phyloP scores from a whole-genome alignment of 805 yeast species.

The Wickerhamomyces silvicola region DNA sequence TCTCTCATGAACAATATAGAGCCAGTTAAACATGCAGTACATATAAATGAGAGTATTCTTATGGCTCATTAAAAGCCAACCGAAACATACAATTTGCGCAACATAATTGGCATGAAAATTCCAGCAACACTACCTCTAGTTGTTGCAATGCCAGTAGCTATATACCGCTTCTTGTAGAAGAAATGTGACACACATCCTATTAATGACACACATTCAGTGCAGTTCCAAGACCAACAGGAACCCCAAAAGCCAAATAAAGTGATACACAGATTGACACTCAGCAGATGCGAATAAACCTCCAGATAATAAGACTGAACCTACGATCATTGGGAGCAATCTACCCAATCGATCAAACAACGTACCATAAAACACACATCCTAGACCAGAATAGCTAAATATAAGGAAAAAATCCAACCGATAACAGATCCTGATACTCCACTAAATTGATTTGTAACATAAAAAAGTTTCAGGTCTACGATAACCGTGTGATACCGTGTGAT shows the following conservation, averaged over 20 bases:
- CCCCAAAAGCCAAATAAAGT: constrained; percentile 56
- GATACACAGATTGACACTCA: constrained; percentile 45
- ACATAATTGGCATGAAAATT: constrained; percentile 46
- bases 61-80: constrained; percentile 60
- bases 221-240: constrained; percentile 52
- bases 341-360: constrained; percentile 62
- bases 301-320: constrained; percentile 40
- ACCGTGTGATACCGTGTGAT: no score
- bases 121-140: constrained; percentile 58
- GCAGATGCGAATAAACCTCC: constrained; percentile 54
- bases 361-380: constrained; percentile 50
- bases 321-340: constrained; percentile 35
- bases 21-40: constrained; percentile 30
- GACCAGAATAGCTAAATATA: constrained; percentile 46
- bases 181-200: constrained; percentile 61
- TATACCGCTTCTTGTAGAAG: constrained; percentile 54
- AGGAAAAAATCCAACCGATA: constrained; percentile 60
- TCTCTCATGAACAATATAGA: constrained; percentile 35
- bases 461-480: no score
- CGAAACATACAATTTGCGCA: constrained; percentile 40
- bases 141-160: constrained; percentile 45
- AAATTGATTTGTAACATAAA: constrained; percentile 53
- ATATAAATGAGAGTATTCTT: constrained; percentile 44
- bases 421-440: constrained; percentile 40
- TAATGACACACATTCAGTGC: constrained; percentile 53